Evolutionary conservation across 2,329 filamentous ascomycete genomes (phyloP).

Genomic region (Karstenula rhodostoma): DNA sequence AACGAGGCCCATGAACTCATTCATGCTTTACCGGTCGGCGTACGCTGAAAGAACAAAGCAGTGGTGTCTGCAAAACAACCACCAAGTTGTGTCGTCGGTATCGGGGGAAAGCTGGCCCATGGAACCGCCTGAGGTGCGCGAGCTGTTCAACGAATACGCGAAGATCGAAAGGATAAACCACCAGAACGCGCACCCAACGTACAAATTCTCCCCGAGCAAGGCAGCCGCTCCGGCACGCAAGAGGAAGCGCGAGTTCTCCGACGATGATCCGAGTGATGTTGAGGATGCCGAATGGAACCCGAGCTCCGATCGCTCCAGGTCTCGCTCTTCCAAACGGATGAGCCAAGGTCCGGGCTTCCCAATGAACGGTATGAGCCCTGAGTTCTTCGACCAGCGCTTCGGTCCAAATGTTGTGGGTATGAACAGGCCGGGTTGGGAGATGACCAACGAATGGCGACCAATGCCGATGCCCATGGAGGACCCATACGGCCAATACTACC

Average conservation of each 20-base stretch:
- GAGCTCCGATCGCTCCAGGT: slow-evolving; percentile 31
- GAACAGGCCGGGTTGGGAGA: slow-evolving; percentile 60
- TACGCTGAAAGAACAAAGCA: slow-evolving; percentile 87
- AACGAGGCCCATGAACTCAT: slow-evolving; percentile 94
- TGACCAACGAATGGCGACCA: slow-evolving; percentile 60
- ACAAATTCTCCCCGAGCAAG: slow-evolving; percentile 93
- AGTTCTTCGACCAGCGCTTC: slow-evolving; percentile 39
- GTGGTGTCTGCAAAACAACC: slow-evolving; percentile 85
- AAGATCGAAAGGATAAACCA: slow-evolving; percentile 85
- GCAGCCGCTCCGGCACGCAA: slow-evolving; percentile 55
- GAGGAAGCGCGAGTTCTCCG: slow-evolving; percentile 56
- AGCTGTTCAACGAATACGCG: slow-evolving; percentile 80
- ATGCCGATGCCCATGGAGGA: slow-evolving; percentile 57
- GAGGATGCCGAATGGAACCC: slow-evolving; percentile 52
- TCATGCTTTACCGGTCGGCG: slow-evolving; percentile 95
- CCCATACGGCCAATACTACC: slow-evolving; percentile 60
- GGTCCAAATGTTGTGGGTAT: slow-evolving; percentile 44
- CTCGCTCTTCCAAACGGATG: slow-evolving; percentile 33
- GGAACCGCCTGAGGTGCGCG: slow-evolving; percentile 76
- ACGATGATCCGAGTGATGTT: slow-evolving; percentile 52
- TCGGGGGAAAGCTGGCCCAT: slow-evolving; percentile 86
- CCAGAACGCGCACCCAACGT: slow-evolving; percentile 82
- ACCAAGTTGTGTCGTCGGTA: slow-evolving; percentile 89
- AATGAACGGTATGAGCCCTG: slow-evolving; percentile 30
- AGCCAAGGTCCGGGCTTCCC: slow-evolving; percentile 38